Evolutionary conservation across 2,329 filamentous ascomycete genomes (phyloP).

Genomic region (Colletotrichum theobromicola): DNA sequence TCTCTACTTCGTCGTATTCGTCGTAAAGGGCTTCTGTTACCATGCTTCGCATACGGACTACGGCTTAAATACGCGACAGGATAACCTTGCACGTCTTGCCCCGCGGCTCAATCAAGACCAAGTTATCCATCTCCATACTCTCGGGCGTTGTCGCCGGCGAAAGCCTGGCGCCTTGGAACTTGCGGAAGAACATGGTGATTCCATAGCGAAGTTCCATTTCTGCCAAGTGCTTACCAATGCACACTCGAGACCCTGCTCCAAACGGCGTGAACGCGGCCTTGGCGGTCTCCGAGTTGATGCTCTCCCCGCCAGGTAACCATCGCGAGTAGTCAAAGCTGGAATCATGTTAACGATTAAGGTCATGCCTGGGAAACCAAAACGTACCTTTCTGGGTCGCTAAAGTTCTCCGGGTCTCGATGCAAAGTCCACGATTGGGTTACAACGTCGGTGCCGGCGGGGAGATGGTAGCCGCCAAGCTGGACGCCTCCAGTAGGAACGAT

Average conservation of each 20-base stretch:
- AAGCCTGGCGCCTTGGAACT: constrained; percentile 40
- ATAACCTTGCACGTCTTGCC: neutral
- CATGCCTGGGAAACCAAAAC: neutral
- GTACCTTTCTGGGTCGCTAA: constrained; percentile 39
- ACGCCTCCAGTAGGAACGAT: constrained; percentile 43
- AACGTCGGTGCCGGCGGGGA: constrained; percentile 45
- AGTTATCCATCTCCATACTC: neutral
- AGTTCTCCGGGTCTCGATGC: constrained; percentile 47
- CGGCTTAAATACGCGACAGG: neutral
- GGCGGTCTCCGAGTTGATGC: constrained; percentile 27
- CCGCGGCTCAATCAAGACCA: neutral
- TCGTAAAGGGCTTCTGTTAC: neutral
- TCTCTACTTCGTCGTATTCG: neutral
- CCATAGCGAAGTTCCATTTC: constrained; percentile 59
- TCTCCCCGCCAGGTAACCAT: constrained; percentile 22
- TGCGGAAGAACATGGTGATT: constrained; percentile 55
- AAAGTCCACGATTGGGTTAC: constrained; percentile 49
- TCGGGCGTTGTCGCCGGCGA: constrained; percentile 23
- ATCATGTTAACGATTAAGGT: neutral
- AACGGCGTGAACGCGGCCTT: constrained; percentile 59
- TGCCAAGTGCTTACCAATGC: constrained; percentile 63
- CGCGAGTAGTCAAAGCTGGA: neutral
- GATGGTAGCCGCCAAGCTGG: constrained; percentile 38
- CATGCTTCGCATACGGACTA: rapidly evolving
- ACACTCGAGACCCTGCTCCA: constrained; percentile 52